phyloP scores from a whole-genome alignment of 306 rosid genomes.

The Acacia melanoxylon region DNA sequence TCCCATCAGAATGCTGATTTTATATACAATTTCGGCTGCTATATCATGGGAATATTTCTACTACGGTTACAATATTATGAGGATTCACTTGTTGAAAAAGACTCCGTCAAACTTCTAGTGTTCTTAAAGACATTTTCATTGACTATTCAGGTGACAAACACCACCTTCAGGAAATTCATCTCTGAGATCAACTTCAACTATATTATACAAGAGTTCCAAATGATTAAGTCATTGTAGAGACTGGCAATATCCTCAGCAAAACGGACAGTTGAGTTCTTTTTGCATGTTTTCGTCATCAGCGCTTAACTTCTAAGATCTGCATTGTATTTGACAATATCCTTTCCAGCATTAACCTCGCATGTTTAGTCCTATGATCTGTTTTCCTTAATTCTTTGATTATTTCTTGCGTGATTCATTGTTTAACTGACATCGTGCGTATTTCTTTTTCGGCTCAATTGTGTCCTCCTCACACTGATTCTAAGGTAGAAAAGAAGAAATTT shows the following conservation, averaged over 20 bases:
- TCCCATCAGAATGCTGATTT: no score
- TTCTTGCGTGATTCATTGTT: neutral
- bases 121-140: no score
- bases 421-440: neutral
- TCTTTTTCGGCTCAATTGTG: neutral
- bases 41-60: no score
- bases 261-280: constrained; percentile 42
- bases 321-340: neutral
- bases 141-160: constrained; percentile 65
- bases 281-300: constrained; percentile 10
- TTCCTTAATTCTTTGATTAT: neutral
- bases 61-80: no score
- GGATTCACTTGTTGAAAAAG: no score
- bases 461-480: neutral
- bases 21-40: no score
- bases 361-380: neutral
- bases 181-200: constrained; percentile 84
- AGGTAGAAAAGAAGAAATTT: no score
- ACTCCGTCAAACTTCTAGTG: no score
- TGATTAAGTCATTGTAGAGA: constrained; percentile 78
- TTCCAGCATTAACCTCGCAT: neutral
- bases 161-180: constrained; percentile 91
- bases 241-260: constrained; percentile 80
- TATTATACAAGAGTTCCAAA: constrained; percentile 66
- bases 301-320: neutral